phyloP scores from a whole-genome alignment of 1,139 yeast genomes.

The Candida freyschussii region DNA sequence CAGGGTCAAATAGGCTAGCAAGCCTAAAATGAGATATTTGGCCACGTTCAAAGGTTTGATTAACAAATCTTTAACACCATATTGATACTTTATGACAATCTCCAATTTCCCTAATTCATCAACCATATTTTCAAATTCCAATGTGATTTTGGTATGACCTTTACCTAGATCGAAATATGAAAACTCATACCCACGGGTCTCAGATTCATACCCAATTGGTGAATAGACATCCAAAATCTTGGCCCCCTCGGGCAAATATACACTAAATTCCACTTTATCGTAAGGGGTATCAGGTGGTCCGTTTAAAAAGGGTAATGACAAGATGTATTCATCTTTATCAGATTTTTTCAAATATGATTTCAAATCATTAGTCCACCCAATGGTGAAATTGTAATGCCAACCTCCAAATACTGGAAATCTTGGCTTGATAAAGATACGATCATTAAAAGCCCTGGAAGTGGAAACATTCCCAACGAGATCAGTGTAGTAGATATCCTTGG shows the following conservation, averaged over 20 bases:
- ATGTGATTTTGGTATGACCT: conserved; percentile 78
- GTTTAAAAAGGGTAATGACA: conserved; percentile 67
- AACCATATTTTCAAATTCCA: conserved; percentile 57
- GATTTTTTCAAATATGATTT: conserved; percentile 44
- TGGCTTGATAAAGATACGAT: conserved; percentile 64
- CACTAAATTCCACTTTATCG: conserved; percentile 52
- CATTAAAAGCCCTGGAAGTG: conserved; percentile 51
- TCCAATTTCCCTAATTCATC: conserved; percentile 63
- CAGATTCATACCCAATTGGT: conserved; percentile 42
- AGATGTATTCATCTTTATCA: conserved; percentile 49
- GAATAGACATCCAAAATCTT: conserved; percentile 53
- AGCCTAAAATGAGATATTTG: conserved; percentile 56
- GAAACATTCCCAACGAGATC: conserved; percentile 96
- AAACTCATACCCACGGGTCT: conserved; percentile 40
- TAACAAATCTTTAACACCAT: conserved; percentile 47
- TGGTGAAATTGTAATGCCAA: conserved; percentile 92
- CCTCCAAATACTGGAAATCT: conserved; percentile 93
- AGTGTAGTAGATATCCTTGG: conserved; percentile 66
- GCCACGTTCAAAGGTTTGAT: conserved; percentile 67
- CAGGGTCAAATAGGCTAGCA: conserved; percentile 39
- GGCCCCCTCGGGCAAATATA: conserved; percentile 90
- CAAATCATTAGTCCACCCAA: conserved; percentile 79
- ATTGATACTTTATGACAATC: conserved; percentile 59
- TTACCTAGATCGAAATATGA: conserved; percentile 71
- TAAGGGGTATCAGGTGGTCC: conserved; percentile 69